Conservation (phyloP, 78 protist species). For the Guillardia theta region DNA sequence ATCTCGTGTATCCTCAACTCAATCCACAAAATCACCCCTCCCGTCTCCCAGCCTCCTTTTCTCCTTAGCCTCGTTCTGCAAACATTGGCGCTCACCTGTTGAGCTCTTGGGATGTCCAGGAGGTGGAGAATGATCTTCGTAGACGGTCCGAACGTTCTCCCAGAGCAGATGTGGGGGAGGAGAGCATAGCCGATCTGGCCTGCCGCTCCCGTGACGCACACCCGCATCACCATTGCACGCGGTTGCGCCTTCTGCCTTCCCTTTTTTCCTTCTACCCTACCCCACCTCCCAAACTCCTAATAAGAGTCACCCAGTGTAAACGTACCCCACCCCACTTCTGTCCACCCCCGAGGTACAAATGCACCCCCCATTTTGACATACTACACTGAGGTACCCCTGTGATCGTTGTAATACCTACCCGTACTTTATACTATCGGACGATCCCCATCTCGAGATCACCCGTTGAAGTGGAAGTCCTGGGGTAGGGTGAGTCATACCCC, state of each 20-base stretch:
- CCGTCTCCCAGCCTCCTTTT: too few species aligned
- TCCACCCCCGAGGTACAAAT: too few species aligned
- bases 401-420: neutral
- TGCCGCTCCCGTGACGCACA: conserved; percentile 68
- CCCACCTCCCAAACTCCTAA: too few species aligned
- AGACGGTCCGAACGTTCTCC: conserved; percentile 67
- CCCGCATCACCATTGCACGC: neutral
- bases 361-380: too few species aligned
- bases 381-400: neutral
- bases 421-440: too few species aligned
- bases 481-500: too few species aligned
- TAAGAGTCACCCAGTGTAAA: neutral
- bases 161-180: conserved; percentile 43
- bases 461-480: too few species aligned
- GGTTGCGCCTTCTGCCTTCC: neutral
- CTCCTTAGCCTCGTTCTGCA: too few species aligned
- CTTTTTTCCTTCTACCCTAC: neutral
- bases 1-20: neutral
- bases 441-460: too few species aligned
- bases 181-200: conserved; percentile 65
- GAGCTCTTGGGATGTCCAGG: conserved; percentile 72
- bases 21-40: too few species aligned
- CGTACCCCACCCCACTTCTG: too few species aligned
- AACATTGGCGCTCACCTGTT: neutral
- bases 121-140: conserved; percentile 81